Conservation (phyloP, 148 eudicot species). For the Limonium bicolor region DNA sequence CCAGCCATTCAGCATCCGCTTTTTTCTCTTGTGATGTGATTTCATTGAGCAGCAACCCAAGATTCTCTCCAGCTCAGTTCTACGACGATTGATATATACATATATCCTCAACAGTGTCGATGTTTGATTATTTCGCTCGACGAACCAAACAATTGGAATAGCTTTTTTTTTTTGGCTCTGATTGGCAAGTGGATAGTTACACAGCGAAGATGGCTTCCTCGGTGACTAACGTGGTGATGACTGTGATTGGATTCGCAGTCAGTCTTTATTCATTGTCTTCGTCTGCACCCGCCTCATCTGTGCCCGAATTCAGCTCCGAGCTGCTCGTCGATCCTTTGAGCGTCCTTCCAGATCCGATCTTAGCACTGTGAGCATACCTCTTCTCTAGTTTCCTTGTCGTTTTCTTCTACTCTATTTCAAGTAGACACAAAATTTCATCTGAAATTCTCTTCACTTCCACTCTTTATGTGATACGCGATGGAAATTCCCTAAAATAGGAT, state of each 20-base stretch:
- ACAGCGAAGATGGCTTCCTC: conserved; percentile 46
- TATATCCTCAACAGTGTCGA: no score
- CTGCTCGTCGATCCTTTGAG: conserved; percentile 38
- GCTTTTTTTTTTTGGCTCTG: no score
- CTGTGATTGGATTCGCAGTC: conserved; percentile 74
- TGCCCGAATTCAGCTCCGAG: conserved; percentile 65
- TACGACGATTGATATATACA: no score
- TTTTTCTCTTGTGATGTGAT: no score
- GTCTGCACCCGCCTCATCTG: conserved; percentile 81
- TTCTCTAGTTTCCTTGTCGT: background rate
- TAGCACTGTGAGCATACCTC: conserved; percentile 27
- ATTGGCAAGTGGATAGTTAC: no score
- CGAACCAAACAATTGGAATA: no score
- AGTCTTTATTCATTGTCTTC: conserved; percentile 79
- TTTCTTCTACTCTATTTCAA: background rate
- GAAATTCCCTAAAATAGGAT: background rate
- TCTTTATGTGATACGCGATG: background rate
- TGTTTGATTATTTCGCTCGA: no score
- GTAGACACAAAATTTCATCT: background rate
- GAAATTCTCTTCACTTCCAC: background rate
- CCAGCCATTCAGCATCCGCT: no score
- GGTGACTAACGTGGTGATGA: conserved; percentile 75
- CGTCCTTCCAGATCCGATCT: conserved; percentile 56
- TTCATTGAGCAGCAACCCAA: no score
- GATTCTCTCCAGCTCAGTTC: no score